A percentile compares a stretch with the other conserved stretches of the same genome.
phyloP scores from a whole-genome alignment of 352 stramenopile genomes.

The Halophytophthora batemanensis region DNA sequence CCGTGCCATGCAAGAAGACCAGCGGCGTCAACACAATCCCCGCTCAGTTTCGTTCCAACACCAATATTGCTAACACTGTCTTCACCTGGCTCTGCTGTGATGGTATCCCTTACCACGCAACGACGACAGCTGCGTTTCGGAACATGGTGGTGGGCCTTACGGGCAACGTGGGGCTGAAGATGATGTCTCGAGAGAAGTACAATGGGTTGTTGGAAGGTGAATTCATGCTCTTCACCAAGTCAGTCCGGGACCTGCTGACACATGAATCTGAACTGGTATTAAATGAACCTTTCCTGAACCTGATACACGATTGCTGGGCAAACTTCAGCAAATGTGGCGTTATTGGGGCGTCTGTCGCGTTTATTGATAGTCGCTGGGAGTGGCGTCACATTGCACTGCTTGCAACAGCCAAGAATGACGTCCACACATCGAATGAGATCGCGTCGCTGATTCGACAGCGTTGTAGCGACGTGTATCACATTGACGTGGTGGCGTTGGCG shows the following conservation, averaged over 20 bases:
- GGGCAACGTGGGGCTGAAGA: background rate
- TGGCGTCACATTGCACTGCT: conserved; percentile 4
- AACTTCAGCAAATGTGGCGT: background rate
- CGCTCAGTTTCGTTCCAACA: conserved; percentile 2
- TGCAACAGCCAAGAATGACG: background rate
- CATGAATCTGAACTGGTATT: background rate
- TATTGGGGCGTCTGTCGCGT: conserved; percentile 1
- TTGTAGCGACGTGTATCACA: background rate
- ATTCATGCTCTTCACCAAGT: conserved; percentile 2
- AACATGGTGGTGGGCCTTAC: background rate
- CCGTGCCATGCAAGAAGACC: too few relatives aligned
- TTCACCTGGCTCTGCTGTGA: background rate
- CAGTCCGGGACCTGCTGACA: background rate
- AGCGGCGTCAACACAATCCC: background rate
- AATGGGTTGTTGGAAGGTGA: background rate
- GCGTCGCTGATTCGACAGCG: background rate
- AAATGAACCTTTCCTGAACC: conserved; percentile 1
- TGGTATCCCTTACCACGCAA: conserved; percentile 2
- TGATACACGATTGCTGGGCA: conserved; percentile 6
- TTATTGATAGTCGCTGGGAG: conserved; percentile 1
- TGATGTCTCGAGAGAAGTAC: background rate
- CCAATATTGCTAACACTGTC: background rate
- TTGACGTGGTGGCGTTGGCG: conserved; percentile 1
- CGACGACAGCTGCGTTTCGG: background rate
- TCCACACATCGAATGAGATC: background rate